Evolutionary conservation across 345 rosid species (phyloP), one percentile per base, ranked within the genome.

Genomic region (Populus tremula): DNA sequence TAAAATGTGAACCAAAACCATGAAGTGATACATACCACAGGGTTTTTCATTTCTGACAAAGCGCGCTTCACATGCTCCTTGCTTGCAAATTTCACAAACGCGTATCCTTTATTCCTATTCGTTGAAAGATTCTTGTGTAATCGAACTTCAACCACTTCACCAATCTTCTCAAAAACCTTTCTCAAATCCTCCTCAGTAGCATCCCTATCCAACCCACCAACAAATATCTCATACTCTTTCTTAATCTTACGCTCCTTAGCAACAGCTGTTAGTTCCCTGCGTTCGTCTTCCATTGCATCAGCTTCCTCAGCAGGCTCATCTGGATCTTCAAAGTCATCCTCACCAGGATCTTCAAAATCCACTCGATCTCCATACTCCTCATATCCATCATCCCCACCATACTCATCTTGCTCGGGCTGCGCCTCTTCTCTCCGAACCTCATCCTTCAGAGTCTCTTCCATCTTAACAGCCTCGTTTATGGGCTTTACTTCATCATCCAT

Each of bases 31-130:
- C 77, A 76, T 87, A 90, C 91, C 81, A 88, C 82, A 36, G 91
- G 93, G 78, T 87, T 88, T 85, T 85, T 88, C 91, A 90, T 90
- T 81, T 90, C 90, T 49, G 77, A 79, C 86, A 90, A 85, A 49
- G 93, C 89, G 23, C 63, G 84, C 79, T 85, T 85, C 18, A 85
- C 93, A 68, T 90, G 86, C 69, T 85, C 91, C 79, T 82, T 88
- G 67, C 72, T 85, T 45, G 88, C 84, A 84, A 85, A 90, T 86
- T 84, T 88, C 80, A 90, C 90, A 79, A 90, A 87, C 64, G 93
- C 93, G 84, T 86, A 90, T 23, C 93, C 90, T 75, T 85, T 88
- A n/a, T 83, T 90, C 81, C 79, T 88, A 66, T 81, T 86, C 8
- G 82, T 86, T 36, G 86, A 67, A 53, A 82, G 81, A 81, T 86